Evolutionary conservation across 108 stramenopile genomes (phyloP).

Genomic region (Nannochloropsis salina): DNA sequence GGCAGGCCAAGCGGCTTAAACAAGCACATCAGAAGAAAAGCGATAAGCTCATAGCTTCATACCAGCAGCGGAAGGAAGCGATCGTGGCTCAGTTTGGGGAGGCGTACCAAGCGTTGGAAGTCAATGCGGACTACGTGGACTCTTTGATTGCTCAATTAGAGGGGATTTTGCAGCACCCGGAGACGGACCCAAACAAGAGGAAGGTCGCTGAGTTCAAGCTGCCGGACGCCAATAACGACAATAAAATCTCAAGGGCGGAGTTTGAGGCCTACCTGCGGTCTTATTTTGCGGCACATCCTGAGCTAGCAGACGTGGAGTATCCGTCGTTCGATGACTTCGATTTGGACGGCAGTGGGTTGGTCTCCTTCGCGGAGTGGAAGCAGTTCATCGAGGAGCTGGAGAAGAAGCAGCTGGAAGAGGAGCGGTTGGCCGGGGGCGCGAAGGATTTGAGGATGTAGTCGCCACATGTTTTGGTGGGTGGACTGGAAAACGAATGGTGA

Average conservation of each 20-base stretch:
- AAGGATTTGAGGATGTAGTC: neutral
- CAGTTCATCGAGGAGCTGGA: neutral
- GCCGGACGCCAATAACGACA: neutral
- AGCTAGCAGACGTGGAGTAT: constrained; percentile 17
- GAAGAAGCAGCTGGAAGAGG: neutral
- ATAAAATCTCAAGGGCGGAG: constrained; percentile 1
- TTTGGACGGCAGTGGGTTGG: neutral
- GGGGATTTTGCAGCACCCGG: neutral
- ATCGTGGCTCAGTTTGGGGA: neutral
- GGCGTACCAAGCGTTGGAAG: constrained; percentile 4
- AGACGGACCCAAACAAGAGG: constrained; percentile 10
- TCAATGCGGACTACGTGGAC: neutral
- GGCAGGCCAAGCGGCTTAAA: neutral
- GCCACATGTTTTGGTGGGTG: neutral
- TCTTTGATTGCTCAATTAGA: constrained; percentile 18
- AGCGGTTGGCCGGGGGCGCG: neutral
- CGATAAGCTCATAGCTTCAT: neutral
- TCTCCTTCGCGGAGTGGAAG: constrained; percentile 3
- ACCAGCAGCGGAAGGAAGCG: constrained; percentile 13
- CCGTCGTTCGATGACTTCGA: neutral
- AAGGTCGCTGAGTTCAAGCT: constrained; percentile 20
- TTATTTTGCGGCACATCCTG: neutral
- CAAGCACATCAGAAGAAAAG: neutral
- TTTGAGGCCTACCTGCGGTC: constrained; percentile 5
- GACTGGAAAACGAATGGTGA: neutral